Base-by-base conservation (phyloP, 1,139 yeast genomes). In the Suhomyces yuchorum region DNA sequence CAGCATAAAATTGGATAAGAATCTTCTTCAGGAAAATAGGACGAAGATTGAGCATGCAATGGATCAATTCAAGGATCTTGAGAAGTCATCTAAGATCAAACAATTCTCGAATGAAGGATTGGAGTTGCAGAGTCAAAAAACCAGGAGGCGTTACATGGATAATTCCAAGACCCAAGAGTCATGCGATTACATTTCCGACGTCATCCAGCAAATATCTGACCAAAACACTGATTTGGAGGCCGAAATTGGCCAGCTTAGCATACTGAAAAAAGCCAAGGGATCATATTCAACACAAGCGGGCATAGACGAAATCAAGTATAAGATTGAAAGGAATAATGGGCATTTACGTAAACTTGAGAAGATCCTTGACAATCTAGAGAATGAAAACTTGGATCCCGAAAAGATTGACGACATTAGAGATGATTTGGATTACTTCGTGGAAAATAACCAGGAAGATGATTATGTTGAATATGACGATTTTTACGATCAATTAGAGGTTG, bases 11-110 rank as follows among this genome's bases (percentile, higher is more conserved):
- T 95, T 93, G 62, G 96, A 91, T 70, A 87, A 89, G 64, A 75
- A 70, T 40, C 68, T 77, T 45, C 70, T 95, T 51, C 78, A 82
- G 54, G 98, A 92, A 52, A 88, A 91, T 59, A 78, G 99, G 47
- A 80, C 85, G 57, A 74, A 84, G 56, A 93, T 95, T 57, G 97
- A 95, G 58, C 82, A 80, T 63, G 96, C 95, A 48, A 93, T 93
- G 99, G 99, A 95, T 68, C 81, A 93, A 58, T 95, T 95, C 71
- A 95, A 95, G 66, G 93, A 93, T 46, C 88, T 92, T 56, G 99
- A 95, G 66, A 89, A 92, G 71, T 84, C 87, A 57, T 87, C 91
- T 82, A 95, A 95, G 71, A 92, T 96, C 33, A 95, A 95, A 66
- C 97, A 96, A 49, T 95, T 90, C 63, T 86, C 96, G 37, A 90